These are phyloP conservation scores for Aspergillus sp. DNA, from an alignment of 2,329 filamentous ascomycete species.

Conservation along the genomic window DNA sequence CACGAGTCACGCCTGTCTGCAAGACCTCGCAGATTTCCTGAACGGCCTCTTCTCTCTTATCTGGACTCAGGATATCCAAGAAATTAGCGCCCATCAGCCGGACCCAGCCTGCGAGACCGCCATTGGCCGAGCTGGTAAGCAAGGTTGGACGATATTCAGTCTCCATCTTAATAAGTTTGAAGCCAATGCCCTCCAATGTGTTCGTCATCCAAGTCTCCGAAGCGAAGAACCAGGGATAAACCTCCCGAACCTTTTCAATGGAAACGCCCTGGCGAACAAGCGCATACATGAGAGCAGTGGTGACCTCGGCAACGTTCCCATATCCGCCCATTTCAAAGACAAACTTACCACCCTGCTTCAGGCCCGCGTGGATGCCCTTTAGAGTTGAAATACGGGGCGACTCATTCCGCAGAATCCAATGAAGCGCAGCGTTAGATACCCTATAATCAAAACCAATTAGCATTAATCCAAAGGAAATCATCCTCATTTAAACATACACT, in stretches of 20 bases:
- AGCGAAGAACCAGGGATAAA: constrained; percentile 71
- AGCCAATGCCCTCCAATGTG: constrained; percentile 41
- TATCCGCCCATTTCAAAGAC: constrained; percentile 72
- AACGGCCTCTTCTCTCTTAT: constrained; percentile 53
- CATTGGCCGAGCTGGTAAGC: constrained; percentile 41
- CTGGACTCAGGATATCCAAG: constrained; percentile 54
- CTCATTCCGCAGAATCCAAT: constrained; percentile 61
- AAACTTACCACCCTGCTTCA: constrained; percentile 59
- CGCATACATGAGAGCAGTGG: constrained; percentile 56
- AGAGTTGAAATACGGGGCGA: constrained; percentile 55
- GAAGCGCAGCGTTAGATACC: constrained; percentile 65
- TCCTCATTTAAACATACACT: constrained; percentile 37
- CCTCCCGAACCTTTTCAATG: constrained; percentile 49
- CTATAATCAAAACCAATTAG: constrained; percentile 13
- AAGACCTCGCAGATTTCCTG: constrained; percentile 57
- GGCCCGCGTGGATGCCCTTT: constrained; percentile 49
- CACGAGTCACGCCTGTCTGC: constrained; percentile 55
- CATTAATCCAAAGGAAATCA: not conserved
- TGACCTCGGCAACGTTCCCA: constrained; percentile 66
- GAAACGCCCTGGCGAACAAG: constrained; percentile 53
- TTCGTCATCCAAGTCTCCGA: constrained; percentile 59
- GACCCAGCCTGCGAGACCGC: constrained; percentile 66
- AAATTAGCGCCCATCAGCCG: constrained; percentile 62
- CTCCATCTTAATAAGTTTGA: constrained; percentile 56
- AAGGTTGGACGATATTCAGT: constrained; percentile 65